Conservation (phyloP, 768 basidiomycete genomes). For the Termitomyces sp. region DNA sequence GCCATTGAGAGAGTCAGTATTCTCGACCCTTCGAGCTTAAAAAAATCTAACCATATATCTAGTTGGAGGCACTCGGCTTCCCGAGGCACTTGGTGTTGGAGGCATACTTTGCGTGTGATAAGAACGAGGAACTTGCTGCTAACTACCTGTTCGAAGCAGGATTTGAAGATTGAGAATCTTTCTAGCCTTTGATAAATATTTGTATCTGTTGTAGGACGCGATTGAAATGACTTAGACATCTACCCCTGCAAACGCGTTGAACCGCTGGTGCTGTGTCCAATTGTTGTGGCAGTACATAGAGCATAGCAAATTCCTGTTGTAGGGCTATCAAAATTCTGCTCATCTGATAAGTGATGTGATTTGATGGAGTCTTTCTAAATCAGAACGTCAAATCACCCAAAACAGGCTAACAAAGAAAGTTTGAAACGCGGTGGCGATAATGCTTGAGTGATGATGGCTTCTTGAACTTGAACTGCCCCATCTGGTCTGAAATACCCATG, state of each 20-base stretch:
- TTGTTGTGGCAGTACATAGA: too few relatives aligned
- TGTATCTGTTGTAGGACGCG: not conserved
- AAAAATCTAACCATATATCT: conserved; percentile 4
- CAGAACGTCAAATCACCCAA: too few relatives aligned
- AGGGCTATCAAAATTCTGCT: too few relatives aligned
- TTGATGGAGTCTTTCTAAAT: too few relatives aligned
- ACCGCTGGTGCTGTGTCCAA: not conserved
- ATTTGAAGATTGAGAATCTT: conserved; percentile 41
- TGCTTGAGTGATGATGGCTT: not conserved
- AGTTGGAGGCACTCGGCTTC: conserved; percentile 90
- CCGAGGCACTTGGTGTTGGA: conserved; percentile 74
- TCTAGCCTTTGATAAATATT: not conserved
- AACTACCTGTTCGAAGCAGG: conserved; percentile 83
- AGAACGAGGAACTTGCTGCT: conserved; percentile 95
- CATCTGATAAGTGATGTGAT: too few relatives aligned
- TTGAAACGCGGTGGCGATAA: not conserved
- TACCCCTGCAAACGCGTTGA: not conserved
- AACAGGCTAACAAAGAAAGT: too few relatives aligned
- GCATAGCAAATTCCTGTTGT: too few relatives aligned
- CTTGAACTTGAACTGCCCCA: not conserved
- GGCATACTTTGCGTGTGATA: conserved; percentile 93
- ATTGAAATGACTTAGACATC: not conserved
- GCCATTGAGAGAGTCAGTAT: conserved; percentile 82
- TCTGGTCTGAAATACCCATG: not conserved
- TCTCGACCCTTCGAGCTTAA: not conserved